Base-by-base conservation (phyloP, 257 asterid species). In the Gynochthodes officinalis region DNA sequence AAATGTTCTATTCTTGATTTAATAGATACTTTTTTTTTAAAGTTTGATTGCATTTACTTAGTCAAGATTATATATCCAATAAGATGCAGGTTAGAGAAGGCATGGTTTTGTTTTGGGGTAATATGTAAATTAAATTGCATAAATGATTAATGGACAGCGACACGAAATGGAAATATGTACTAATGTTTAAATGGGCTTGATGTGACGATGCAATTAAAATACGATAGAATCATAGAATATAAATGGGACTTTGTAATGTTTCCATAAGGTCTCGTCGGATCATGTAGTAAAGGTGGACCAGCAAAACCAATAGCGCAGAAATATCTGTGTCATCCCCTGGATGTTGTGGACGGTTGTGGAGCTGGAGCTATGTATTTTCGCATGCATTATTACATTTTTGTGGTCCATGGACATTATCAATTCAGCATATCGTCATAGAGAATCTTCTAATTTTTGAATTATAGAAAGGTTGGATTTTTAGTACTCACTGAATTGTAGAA, bases 361-460 rank as follows among this genome's bases (percentile, higher is more conserved):
- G 48, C 54, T 48, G 54, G 21, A 46, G 48, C 18, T 32, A 37
- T 50, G 13, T 33, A n/a, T 33, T 52, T 35, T 37, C 30, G 40
- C 63, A 32, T 52, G 73, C 62, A 50, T 46, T 50, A 28, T 46
- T 61, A 28, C 21, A 30, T 27, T 35, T n/a, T 3, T 33, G 52
- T 72, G 59, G 69, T 30, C 69, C 69, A 15, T 49, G 58, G 18
- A 37, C 60, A 71, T 71, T 42, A 40, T 11, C 52, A 69, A 19
- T 21, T 5, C 11, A 33, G 27, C 11, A 32, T 16, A 61, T 61
- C 7, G n/a, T n/a, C n/a, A n/a, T n/a, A n/a, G n/a, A n/a, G 16
- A 61, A 46, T 72, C 4, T 44, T 30, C 37, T 59, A 23, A 19
- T 13, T 44, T 1, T 0, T 11, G 44, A 28, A 49, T 8, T 10